Conservation (phyloP, 768 basidiomycete genomes). For the Galerina marginata region DNA sequence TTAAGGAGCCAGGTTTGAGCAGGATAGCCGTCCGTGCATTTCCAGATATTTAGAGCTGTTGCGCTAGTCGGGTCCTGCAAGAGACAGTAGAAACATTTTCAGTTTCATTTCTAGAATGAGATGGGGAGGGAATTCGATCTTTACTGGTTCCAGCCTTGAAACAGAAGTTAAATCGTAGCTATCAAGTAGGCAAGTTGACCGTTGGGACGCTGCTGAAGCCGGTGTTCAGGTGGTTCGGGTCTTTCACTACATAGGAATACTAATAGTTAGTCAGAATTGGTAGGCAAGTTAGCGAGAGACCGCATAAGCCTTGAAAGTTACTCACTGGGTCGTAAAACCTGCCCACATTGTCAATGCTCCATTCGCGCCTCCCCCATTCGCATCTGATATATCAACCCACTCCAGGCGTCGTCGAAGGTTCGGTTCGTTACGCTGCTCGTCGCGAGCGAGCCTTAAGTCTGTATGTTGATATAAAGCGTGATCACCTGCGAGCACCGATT, state of each 20-base stretch:
- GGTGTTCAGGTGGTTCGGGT: constrained; percentile 16
- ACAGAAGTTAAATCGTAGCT: constrained; percentile 22
- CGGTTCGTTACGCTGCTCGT: background rate
- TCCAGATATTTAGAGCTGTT: no score
- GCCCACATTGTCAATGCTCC: constrained; percentile 30
- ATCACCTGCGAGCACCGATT: constrained; percentile 24
- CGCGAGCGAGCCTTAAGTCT: constrained; percentile 18
- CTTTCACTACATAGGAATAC: constrained; percentile 23
- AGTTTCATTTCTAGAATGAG: background rate
- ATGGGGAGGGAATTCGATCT: background rate
- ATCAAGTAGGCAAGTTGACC: constrained; percentile 5
- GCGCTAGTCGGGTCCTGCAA: constrained; percentile 24
- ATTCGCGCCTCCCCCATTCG: constrained; percentile 29
- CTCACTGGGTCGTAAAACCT: constrained; percentile 31
- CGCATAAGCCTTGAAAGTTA: background rate
- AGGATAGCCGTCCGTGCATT: constrained; percentile 20
- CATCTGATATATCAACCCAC: constrained; percentile 32
- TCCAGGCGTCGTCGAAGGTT: constrained; percentile 24
- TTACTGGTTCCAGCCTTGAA: constrained; percentile 31
- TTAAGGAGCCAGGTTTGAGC: constrained; percentile 26
- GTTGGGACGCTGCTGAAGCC: constrained; percentile 25
- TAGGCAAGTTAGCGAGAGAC: background rate
- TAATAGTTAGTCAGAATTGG: constrained; percentile 16
- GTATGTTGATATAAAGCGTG: constrained; percentile 25
- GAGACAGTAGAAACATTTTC: background rate